A percentile compares a stretch with the other conserved stretches of the same genome.
These are phyloP conservation scores for Botryotinia globosa DNA, from an alignment of 2,329 filamentous ascomycete species.

Conservation along the genomic window DNA sequence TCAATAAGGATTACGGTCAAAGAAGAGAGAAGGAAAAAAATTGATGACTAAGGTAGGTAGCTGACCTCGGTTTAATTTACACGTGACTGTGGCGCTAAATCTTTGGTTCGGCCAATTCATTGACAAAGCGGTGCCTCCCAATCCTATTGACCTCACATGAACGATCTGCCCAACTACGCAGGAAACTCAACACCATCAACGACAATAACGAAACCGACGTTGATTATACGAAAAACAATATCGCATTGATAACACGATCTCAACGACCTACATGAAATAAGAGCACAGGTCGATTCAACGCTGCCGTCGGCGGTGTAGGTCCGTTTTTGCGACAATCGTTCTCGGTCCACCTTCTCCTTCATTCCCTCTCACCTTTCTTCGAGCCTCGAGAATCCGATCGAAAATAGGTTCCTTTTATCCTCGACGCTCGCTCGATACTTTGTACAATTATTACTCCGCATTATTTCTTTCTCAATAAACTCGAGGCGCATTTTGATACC, in stretches of 20 bases:
- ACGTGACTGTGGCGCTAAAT: slow-evolving; percentile 14
- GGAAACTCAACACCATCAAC: slow-evolving; percentile 26
- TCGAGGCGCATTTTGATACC: slow-evolving; percentile 20
- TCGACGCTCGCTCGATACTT: slow-evolving; percentile 2
- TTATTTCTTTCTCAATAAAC: not conserved
- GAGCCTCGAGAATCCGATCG: slow-evolving; percentile 17
- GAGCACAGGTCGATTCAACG: slow-evolving; percentile 20
- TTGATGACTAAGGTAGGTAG: not conserved
- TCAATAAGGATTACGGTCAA: too few species aligned
- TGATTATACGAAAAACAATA: slow-evolving; percentile 13
- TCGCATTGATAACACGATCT: slow-evolving; percentile 20
- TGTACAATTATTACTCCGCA: not conserved
- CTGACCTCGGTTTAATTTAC: not conserved
- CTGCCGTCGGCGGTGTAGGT: slow-evolving; percentile 28
- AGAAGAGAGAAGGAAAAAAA: not conserved
- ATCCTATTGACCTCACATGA: slow-evolving; percentile 14
- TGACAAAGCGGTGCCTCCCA: slow-evolving; percentile 14
- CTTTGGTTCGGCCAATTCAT: not conserved
- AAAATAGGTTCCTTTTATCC: slow-evolving; percentile 16
- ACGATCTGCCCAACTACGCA: slow-evolving; percentile 4
- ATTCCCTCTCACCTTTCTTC: slow-evolving; percentile 14
- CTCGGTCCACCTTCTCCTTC: slow-evolving; percentile 23
- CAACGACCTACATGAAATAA: slow-evolving; percentile 28
- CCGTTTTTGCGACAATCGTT: slow-evolving; percentile 25
- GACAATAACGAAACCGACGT: slow-evolving; percentile 25